Base-by-base conservation (phyloP, 2,329 filamentous ascomycete genomes). In the Podosphaera aphanis region DNA sequence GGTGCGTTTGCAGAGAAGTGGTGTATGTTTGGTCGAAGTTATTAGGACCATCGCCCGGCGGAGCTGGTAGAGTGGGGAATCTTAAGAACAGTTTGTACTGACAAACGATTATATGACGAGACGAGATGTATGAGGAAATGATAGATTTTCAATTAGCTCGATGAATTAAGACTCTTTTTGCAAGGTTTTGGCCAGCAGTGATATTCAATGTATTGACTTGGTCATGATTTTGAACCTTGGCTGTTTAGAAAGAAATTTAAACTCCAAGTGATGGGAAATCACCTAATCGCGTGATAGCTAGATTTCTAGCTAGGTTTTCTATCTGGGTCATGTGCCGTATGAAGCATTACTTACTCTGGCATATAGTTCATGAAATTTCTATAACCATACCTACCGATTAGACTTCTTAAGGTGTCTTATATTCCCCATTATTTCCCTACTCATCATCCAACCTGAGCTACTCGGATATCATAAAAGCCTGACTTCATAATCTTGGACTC, bases 11-110 rank as follows among this genome's bases (percentile, higher is more conserved):
- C 88, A 16, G 75, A 88, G 68, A 73, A 79, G 57, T 95, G 83
- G 80, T 82, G 83, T 62, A 80, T 94, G 77, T 95, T 94, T 63
- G 88, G 88, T 57, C 71, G 80, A 65, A 79, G 45, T 56, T 61
- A 61, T 46, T 61, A 57, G 49, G 38, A 25, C n/a, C 4, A n/a
- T 42, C n/a, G 27, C 18, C 20, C 11, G 11, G n/a, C 19, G 25
- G 19, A 7, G 35, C 7, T 6, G 7, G 13, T 39, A 15, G 2
- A 39, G 15, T 16, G 20, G 18, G 37, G 37, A 39, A 16, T 39
- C 7, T 23, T 13, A 39, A 16, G 6, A 39, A 15, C 10, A 39
- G n/a, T 39, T 20, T 23, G 5, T 20, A 5, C 15, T 23, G 5
- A 7, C 20, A 2, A 8, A 39, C 16, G 16, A 13, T 13, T 13